phyloP scores from a whole-genome alignment of 1,284 basidiomycete genomes.

The Leccinum fallax region DNA sequence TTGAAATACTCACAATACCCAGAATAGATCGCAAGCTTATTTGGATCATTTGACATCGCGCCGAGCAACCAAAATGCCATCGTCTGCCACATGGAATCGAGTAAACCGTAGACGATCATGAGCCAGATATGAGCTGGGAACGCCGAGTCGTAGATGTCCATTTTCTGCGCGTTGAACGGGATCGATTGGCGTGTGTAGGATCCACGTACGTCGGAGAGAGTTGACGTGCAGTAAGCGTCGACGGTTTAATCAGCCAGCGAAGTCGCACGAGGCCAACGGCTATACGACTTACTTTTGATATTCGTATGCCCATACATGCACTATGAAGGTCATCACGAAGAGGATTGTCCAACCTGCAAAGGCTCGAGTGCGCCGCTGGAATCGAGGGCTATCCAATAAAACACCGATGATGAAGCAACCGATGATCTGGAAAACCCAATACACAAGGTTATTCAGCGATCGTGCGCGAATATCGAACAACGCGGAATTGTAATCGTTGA shows the following conservation, averaged over 20 bases:
- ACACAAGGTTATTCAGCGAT: constrained; percentile 39
- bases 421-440: constrained; percentile 42
- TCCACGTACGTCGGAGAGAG: constrained; percentile 1
- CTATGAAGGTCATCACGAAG: constrained; percentile 47
- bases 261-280: not conserved
- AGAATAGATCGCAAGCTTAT: constrained; percentile 42
- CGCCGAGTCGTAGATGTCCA: constrained; percentile 32
- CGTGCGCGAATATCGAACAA: constrained; percentile 42
- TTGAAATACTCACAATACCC: constrained; percentile 39
- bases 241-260: not conserved
- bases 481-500: constrained; percentile 42
- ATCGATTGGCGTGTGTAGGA: constrained; percentile 19
- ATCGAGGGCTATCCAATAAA: constrained; percentile 43
- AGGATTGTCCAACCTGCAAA: constrained; percentile 50
- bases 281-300: constrained; percentile 47
- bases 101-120: constrained; percentile 42
- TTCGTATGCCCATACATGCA: constrained; percentile 53
- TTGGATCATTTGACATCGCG: constrained; percentile 42
- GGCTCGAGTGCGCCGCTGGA: constrained; percentile 48
- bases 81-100: constrained; percentile 48
- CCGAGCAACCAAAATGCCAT: constrained; percentile 43
- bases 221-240: too few relatives aligned
- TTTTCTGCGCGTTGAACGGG: constrained; percentile 16
- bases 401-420: constrained; percentile 41
- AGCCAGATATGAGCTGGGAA: constrained; percentile 40